Conservation (phyloP, 345 rosid genomes). For the Turritis glabra region DNA sequence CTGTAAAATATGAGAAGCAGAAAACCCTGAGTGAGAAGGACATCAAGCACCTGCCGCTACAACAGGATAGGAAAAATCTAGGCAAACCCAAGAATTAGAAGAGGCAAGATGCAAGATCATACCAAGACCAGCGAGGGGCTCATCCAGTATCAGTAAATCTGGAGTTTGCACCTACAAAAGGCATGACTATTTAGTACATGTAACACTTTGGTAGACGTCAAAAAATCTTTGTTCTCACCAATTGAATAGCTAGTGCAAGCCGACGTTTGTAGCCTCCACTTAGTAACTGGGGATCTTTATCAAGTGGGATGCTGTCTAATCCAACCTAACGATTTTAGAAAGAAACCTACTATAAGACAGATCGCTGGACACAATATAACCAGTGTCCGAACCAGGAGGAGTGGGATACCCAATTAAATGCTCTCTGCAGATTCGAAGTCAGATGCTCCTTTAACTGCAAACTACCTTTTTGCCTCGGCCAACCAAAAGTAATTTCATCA, state of each 20-base stretch:
- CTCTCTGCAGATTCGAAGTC: slow-evolving; percentile 77
- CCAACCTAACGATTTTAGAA: slow-evolving; percentile 66
- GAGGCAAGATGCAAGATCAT: slow-evolving; percentile 36
- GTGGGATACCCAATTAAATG: slow-evolving; percentile 71
- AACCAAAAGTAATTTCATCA: slow-evolving; percentile 87
- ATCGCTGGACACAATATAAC: slow-evolving; percentile 7
- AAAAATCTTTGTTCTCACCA: slow-evolving; percentile 51
- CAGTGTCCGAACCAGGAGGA: slow-evolving; percentile 20
- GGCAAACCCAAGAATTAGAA: slow-evolving; percentile 22
- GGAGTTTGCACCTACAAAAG: slow-evolving; percentile 79
- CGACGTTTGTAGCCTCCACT: slow-evolving; percentile 96
- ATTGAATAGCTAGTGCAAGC: slow-evolving; percentile 88
- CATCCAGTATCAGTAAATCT: slow-evolving; percentile 81
- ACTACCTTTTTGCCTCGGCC: slow-evolving; percentile 82
- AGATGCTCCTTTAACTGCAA: slow-evolving; percentile 62
- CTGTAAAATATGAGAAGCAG: background rate
- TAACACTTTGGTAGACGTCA: background rate
- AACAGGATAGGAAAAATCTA: background rate
- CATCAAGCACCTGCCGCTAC: background rate
- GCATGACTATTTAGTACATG: slow-evolving; percentile 3
- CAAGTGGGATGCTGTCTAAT: slow-evolving; percentile 69
- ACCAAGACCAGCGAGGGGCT: slow-evolving; percentile 99
- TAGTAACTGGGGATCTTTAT: slow-evolving; percentile 82
- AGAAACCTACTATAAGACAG: slow-evolving; percentile 5
- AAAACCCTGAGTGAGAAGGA: background rate